Evolutionary conservation across 345 rosid species (phyloP), one percentile per base, ranked within the genome.

Genomic region (Heritiera littoralis): DNA sequence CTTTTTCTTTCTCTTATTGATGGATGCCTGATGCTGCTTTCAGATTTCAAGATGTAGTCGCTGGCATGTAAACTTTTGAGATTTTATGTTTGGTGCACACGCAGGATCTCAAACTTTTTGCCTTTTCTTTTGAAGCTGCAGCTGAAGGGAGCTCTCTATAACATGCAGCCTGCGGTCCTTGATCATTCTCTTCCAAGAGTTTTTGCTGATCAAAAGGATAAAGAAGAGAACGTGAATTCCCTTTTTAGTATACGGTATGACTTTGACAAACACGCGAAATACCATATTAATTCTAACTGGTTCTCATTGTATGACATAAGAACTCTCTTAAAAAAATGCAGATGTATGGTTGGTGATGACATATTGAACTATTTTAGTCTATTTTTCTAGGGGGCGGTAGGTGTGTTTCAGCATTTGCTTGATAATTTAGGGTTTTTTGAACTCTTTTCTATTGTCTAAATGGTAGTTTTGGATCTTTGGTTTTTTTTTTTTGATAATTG

Each of bases 81-180:
- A 79, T 78, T 45, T 73, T 59, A 69, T 73, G 32, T 72, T 28
- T 72, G 83, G 82, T 77, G 74, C 61, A 66, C 54, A 3, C 30
- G 77, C 7, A 64, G 78, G 79, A 75, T 72, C 85, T 83, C 77
- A 78, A 84, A 84, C 80, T 80, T 49, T 80, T 63, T 77, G 78
- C 79, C 72, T 74, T 74, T 79, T 81, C 78, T 73, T 81, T 63
- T 82, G 83, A 84, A 84, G 85, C 55, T 81, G 88, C 85, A 80
- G 86, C 83, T 20, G 51, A 68, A 74, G 77, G 82, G 76, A 83
- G 87, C 81, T 17, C 28, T 41, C 43, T 78, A 32, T 73, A 84
- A 80, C 66, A 72, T 43, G 73, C 77, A n/a, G 82, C 77, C 73
- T 55, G 52, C 43, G 20, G 76, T 77, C 38, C 38, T 43, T 38